Conservation (phyloP, 176 grass and related monocot species). For the Triticum dicoccoides region DNA sequence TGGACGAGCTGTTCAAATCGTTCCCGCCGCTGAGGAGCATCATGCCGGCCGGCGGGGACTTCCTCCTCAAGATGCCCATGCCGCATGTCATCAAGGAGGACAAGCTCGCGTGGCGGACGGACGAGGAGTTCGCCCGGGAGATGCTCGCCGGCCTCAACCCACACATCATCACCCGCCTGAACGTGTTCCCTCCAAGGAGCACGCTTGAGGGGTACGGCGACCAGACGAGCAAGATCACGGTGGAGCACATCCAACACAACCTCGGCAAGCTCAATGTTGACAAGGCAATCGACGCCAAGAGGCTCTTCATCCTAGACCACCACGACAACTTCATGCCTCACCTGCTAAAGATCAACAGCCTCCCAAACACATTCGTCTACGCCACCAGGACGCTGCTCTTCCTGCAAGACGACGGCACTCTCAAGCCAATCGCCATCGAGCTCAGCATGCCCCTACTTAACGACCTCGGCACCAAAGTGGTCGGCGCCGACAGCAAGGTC, state of each 20-base stretch:
- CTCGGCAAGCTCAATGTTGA: slow-evolving; percentile 11
- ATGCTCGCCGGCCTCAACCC: slow-evolving; percentile 35
- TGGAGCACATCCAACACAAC: background rate
- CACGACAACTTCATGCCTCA: slow-evolving; percentile 34
- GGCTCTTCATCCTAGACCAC: slow-evolving; percentile 42
- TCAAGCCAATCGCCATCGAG: slow-evolving; percentile 44
- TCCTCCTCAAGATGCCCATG: slow-evolving; percentile 13
- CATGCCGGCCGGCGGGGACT: background rate
- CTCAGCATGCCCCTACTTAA: background rate
- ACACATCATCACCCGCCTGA: slow-evolving; percentile 5
- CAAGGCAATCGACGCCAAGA: background rate
- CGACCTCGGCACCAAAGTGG: background rate
- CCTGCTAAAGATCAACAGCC: slow-evolving; percentile 14
- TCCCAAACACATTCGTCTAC: background rate
- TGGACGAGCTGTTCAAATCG: slow-evolving; percentile 11
- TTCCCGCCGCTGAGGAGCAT: slow-evolving; percentile 32
- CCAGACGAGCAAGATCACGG: slow-evolving; percentile 14
- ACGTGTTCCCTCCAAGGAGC: slow-evolving; percentile 19
- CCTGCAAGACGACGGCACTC: slow-evolving; percentile 2
- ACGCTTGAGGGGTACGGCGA: slow-evolving; percentile 20
- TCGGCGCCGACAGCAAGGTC: slow-evolving; percentile 15
- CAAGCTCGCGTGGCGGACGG: slow-evolving; percentile 1
- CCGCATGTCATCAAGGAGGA: slow-evolving; percentile 25
- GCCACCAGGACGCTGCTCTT: slow-evolving; percentile 29
- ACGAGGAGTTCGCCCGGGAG: slow-evolving; percentile 33